Evolutionary conservation across 2,329 filamentous ascomycete genomes (phyloP), one percentile per base, ranked within the genome.

Genomic region (Diaporthe nobilis): DNA sequence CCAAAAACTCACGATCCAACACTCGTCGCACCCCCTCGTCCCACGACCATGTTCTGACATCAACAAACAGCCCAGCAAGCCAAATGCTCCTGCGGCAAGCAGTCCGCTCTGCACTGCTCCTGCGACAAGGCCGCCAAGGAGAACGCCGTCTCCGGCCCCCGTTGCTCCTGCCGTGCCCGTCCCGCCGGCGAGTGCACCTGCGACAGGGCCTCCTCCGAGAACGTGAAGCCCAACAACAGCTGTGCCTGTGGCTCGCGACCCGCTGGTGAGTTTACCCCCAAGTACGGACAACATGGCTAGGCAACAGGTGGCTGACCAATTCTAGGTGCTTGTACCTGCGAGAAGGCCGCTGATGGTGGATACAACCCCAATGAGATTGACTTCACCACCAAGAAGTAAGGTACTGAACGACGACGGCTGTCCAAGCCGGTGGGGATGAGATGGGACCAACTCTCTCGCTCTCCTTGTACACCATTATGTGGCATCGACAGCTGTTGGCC

Each of bases 81-180:
- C 12, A 93, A 88, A 76, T 98, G 95, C 91, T 97, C 95, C 22
- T 98, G 96, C 84, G 96, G 96, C 82, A 92, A 98, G 88, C 90
- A 97, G 83, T 91, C 92, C 5, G 96, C 96, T 68, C 91, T 98
- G 67, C 89, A 96, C 84, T 98, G 96, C 91, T 94, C 88, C 77
- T 98, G 96, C 87, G 91, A 91, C 81, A 96, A 95, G 85, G 90
- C 95, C 5, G 78, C 89, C 5, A 85, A 88, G 22, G 96, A 98
- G 89, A 98, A 98, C 88, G 86, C 86, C 55, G 83, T 94, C 74
- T 84, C 88, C 9, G 95, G 95, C 9, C 89, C 94, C 53, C 90
- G 94, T 80, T 98, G 95, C 89, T 95, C 94, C 60, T 98, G 95
- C 88, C 91, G 95, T 79, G 92, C 94, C 80, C 92, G 95, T 74